Conservation (phyloP, 495 filamentous ascomycete species). For the Xylaria acuta region DNA sequence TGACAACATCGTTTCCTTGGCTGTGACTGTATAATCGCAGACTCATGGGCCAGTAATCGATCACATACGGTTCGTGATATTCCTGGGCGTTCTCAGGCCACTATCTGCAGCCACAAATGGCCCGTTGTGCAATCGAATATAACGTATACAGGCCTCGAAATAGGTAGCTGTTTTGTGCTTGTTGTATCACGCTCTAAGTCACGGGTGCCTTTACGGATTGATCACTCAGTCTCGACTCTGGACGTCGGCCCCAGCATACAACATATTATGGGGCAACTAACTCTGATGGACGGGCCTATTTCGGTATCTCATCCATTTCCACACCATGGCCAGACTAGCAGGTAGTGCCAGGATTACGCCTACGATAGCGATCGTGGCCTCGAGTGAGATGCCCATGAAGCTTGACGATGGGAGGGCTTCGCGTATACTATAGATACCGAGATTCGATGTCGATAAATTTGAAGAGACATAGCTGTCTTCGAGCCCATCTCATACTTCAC, state of each 20-base stretch:
- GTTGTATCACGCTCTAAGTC: slow-evolving; percentile 4
- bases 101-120: background rate
- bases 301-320: slow-evolving; percentile 1
- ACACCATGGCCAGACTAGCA: background rate
- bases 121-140: background rate
- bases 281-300: background rate
- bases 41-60: background rate
- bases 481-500: slow-evolving; percentile 1
- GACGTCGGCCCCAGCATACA: background rate
- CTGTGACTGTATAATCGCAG: background rate
- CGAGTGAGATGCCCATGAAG: slow-evolving; percentile 1
- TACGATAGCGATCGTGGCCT: background rate
- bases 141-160: background rate
- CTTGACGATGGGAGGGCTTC: background rate
- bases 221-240: background rate
- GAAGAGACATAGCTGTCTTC: background rate
- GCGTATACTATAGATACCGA: background rate
- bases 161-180: background rate
- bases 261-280: background rate
- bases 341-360: background rate
- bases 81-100: background rate
- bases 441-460: background rate
- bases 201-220: background rate
- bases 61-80: background rate
- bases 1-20: background rate